Evolutionary conservation across 129 eudicot species (phyloP).

Genomic region (Pulicaria dysenterica): DNA sequence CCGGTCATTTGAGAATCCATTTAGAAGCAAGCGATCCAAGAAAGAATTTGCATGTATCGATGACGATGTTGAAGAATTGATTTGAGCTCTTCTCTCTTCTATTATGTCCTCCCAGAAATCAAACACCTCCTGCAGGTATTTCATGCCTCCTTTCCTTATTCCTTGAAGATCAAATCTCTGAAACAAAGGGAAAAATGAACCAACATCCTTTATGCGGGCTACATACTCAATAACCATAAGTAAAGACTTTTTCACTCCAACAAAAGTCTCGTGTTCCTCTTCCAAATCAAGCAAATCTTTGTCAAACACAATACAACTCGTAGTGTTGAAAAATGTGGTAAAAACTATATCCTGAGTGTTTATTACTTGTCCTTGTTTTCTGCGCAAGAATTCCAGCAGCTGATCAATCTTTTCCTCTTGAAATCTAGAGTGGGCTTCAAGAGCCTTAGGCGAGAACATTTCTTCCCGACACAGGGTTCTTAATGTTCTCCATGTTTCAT

Average conservation of each 20-base stretch:
- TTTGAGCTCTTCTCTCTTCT: constrained; percentile 15
- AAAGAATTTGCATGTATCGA: background rate
- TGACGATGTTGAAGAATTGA: background rate
- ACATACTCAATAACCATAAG: background rate
- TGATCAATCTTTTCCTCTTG: constrained; percentile 17
- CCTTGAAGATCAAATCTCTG: constrained; percentile 20
- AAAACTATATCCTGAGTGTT: constrained; percentile 15
- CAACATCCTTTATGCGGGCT: constrained; percentile 6
- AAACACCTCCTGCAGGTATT: background rate
- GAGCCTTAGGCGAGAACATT: constrained; percentile 27
- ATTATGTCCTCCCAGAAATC: constrained; percentile 9
- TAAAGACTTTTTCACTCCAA: constrained; percentile 14
- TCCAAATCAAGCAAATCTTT: constrained; percentile 19
- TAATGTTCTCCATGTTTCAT: no score
- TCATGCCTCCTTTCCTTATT: constrained; percentile 1
- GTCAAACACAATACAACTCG: constrained; percentile 9
- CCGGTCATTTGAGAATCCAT: constrained; percentile 5
- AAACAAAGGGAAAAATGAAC: constrained; percentile 20
- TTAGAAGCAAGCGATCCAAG: constrained; percentile 18
- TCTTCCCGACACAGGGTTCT: background rate
- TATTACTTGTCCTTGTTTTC: constrained; percentile 26
- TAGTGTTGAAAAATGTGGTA: constrained; percentile 7
- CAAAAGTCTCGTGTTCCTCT: background rate
- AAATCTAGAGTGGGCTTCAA: constrained; percentile 25
- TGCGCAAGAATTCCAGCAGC: constrained; percentile 26